These are phyloP conservation scores for Amylostereum areolatum DNA, from an alignment of 1,284 basidiomycete genomes.

Conservation along the genomic window DNA sequence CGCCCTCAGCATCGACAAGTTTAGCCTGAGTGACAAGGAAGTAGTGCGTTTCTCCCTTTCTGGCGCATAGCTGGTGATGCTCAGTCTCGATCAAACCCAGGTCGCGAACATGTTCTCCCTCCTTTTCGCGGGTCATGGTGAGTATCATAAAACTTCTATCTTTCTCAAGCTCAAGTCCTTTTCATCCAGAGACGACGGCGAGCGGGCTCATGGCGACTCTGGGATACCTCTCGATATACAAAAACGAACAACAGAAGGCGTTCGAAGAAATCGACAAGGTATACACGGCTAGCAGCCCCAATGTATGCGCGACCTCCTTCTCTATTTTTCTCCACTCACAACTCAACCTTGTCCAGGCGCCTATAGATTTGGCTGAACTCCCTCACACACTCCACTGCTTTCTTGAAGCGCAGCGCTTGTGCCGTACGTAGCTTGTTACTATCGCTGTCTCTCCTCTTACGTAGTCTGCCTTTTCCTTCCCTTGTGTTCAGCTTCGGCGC, in stretches of 20 bases:
- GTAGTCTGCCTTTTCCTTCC: background rate
- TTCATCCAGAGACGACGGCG: slow-evolving; percentile 16
- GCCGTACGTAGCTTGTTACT: slow-evolving; percentile 14
- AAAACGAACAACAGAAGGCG: slow-evolving; percentile 23
- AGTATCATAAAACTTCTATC: too few species aligned
- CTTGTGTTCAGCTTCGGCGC: slow-evolving; percentile 12
- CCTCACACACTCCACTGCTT: slow-evolving; percentile 19
- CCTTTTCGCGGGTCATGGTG: slow-evolving; percentile 25
- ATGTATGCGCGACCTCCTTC: background rate
- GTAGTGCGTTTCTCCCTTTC: background rate
- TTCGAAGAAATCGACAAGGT: slow-evolving; percentile 16
- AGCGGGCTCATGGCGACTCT: slow-evolving; percentile 17
- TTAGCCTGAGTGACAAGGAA: background rate
- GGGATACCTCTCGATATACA: slow-evolving; percentile 20
- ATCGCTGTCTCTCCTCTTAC: background rate
- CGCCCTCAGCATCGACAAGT: background rate
- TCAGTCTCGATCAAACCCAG: slow-evolving; percentile 4
- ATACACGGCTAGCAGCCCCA: background rate
- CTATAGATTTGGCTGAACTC: slow-evolving; percentile 11
- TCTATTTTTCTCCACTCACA: too few species aligned
- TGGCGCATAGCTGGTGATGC: background rate
- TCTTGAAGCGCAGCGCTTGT: slow-evolving; percentile 19
- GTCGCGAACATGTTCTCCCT: slow-evolving; percentile 25
- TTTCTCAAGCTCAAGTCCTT: too few species aligned
- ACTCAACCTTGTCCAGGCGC: slow-evolving; percentile 2